Evolutionary conservation across 192 early-diverging fungal genomes (phyloP), one percentile per base, ranked within the genome.

Genomic region (Backusella mclennaniae): DNA sequence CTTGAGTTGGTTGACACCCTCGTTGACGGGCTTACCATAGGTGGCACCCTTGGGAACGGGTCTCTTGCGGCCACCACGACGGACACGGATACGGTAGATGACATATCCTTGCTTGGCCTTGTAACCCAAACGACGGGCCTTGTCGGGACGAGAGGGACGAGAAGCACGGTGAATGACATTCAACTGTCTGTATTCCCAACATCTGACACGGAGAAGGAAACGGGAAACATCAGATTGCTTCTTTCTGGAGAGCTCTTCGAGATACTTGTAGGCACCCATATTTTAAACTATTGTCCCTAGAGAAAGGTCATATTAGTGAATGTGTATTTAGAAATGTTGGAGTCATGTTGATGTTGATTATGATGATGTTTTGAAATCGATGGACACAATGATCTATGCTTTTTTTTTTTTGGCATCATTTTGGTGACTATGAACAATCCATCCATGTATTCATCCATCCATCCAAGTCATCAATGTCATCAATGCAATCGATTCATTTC

Each of bases 191-290:
- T 53, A 66, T 42, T 29, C 96, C 97, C 96, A 98, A 89, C 94
- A 96, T 87, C 97, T 90, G 73, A 99, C 93, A 84, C 97, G 95
- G 84, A 96, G 91, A 80, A 99, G 92, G 92, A 99, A 99, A 86
- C 97, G 96, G 88, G 98, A 91, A 74, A 98, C 97, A 89, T 99
- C 98, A 77, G 96, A 97, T 87, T 98, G 97, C 93, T 98, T 98
- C 96, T 98, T 99, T 89, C 97, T 98, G 88, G 94, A 91, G 77
- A 99, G 92, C 90, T 98, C 96, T 86, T 93, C 91, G 82, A 96
- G 88, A 88, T 96, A 96, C 84, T 95, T 95, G 90, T 96, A 96
- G 77, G 94, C 93, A 59, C 56, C 56, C 56, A 59, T 59, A 26
- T 59, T 23, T 59, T 23, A 15, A 44, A 59, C 9, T 9, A 26